phyloP scores from a whole-genome alignment of 495 filamentous ascomycete species.

The Trichoderma parareesei region DNA sequence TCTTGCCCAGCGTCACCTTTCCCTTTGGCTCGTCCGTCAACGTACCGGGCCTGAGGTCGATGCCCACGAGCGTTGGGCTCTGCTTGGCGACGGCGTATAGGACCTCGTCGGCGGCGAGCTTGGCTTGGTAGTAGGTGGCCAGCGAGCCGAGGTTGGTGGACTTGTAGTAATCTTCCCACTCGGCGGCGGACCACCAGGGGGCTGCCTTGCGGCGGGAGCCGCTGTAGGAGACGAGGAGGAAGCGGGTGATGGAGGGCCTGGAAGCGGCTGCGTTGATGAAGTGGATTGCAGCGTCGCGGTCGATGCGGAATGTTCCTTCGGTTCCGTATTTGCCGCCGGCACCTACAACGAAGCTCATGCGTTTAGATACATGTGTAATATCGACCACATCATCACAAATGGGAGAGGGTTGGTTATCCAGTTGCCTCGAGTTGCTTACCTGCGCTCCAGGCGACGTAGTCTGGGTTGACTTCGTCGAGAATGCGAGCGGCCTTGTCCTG shows the following conservation, averaged over 20 bases:
- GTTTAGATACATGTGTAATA: neutral
- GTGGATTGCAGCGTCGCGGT: constrained; percentile 59
- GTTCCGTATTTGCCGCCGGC: constrained; percentile 71
- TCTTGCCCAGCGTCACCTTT: constrained; percentile 58
- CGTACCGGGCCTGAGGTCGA: constrained; percentile 59
- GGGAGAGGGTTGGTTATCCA: neutral
- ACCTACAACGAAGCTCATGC: constrained; percentile 27
- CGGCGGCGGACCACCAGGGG: constrained; percentile 58
- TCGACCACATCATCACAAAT: neutral
- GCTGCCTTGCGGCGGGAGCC: constrained; percentile 51
- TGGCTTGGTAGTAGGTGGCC: constrained; percentile 63
- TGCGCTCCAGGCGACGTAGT: constrained; percentile 75
- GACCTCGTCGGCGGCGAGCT: constrained; percentile 66
- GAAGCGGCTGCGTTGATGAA: constrained; percentile 61
- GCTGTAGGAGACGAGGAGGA: constrained; percentile 65
- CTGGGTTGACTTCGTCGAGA: constrained; percentile 49
- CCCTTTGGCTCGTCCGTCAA: constrained; percentile 55
- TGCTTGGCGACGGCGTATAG: constrained; percentile 48
- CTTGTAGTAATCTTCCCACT: constrained; percentile 40
- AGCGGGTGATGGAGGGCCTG: constrained; percentile 54
- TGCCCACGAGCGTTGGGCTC: constrained; percentile 46
- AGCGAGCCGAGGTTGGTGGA: constrained; percentile 47
- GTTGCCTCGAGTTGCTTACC: constrained; percentile 33
- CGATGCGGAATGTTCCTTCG: constrained; percentile 45
- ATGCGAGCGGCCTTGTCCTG: constrained; percentile 53